Base-by-base conservation (phyloP, 2,329 filamentous ascomycete species). In the Beauveria sp. region DNA sequence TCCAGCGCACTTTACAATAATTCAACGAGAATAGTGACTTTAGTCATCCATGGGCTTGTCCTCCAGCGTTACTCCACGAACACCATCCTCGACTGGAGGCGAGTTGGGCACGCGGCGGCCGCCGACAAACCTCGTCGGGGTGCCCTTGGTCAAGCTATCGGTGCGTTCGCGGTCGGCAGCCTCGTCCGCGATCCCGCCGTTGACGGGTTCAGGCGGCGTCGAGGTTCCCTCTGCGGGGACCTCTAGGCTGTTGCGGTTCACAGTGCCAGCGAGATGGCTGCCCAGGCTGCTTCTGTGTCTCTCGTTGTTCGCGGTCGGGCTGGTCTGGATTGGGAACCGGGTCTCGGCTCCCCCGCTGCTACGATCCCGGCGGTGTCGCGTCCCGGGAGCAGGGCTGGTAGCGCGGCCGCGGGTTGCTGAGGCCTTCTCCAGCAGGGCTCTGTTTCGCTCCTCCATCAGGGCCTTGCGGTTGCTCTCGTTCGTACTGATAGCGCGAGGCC, bases 381-480 rank as follows among this genome's bases (percentile, higher is more conserved):
- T 80, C 2, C 57, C 57, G 28, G 86, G 86, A 5, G 82, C 86
- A 8, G 92, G 92, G 64, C 88, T 92, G 26, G 84, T 88, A 34
- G 86, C 90, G 55, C 92, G 86, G 70, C 86, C 88, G 58, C 91
- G 85, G 66, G 85, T 76, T 20, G 81, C 81, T 40, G 81, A 84
- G 61, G 78, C 81, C 71, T 86, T 86, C 66, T 86, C 85, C 52
- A 95, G 86, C 64, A 93, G 83, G 56, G 91, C 91, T 64, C 91
- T 87, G 72, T 91, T 90, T 58, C 95, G 87, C 72, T 96, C 95
- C 75, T 98, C 93, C 86, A 96, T 93, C 67, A 96, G 87, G 50
- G 91, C 91, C 70, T 92, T 91, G 63, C 95, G 89, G 74, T 96
- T 96, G 76, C 91, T 96, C 79, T 99, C 95, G 71, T 99, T 92